These are phyloP conservation scores for Cryphonectria nitschkei DNA, from an alignment of 2,329 filamentous ascomycete genomes.

Conservation along the genomic window DNA sequence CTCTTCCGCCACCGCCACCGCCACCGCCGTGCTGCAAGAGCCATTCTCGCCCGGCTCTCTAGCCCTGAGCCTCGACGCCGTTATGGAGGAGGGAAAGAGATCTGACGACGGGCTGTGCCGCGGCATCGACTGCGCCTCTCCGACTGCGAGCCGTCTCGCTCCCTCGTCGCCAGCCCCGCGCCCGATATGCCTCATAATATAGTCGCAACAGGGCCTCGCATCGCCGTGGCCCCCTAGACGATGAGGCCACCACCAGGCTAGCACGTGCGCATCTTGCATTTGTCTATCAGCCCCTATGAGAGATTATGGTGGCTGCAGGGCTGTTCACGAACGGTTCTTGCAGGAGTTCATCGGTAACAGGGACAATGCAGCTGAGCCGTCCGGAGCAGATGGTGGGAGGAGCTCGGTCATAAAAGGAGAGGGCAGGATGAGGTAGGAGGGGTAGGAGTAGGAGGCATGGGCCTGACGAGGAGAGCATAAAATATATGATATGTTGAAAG, in stretches of 20 bases:
- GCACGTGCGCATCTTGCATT: constrained; percentile 20
- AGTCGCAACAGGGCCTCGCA: not conserved
- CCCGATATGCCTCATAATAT: not conserved
- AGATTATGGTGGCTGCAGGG: not conserved
- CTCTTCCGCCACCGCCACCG: not conserved
- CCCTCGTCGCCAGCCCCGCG: not conserved
- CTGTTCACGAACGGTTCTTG: not conserved
- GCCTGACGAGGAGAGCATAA: not conserved
- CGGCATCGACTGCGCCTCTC: constrained; percentile 14
- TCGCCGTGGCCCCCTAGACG: not conserved
- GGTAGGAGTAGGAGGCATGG: not conserved
- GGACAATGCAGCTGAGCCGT: constrained; percentile 2
- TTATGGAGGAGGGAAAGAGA: constrained; percentile 15
- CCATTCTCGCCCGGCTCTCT: constrained; percentile 22
- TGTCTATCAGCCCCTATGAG: not conserved
- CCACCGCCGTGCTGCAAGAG: constrained; percentile 18
- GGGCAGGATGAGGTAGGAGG: not conserved
- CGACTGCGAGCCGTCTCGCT: not conserved
- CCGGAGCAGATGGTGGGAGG: not conserved
- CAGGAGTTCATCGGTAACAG: constrained; percentile 13
- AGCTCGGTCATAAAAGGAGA: not conserved
- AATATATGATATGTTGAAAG: not conserved
- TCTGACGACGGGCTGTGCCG: constrained; percentile 12
- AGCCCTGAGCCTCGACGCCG: constrained; percentile 24
- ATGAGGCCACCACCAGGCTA: not conserved